Conservation (phyloP, 495 filamentous ascomycete genomes). For the Lophiostoma macrostomum region DNA sequence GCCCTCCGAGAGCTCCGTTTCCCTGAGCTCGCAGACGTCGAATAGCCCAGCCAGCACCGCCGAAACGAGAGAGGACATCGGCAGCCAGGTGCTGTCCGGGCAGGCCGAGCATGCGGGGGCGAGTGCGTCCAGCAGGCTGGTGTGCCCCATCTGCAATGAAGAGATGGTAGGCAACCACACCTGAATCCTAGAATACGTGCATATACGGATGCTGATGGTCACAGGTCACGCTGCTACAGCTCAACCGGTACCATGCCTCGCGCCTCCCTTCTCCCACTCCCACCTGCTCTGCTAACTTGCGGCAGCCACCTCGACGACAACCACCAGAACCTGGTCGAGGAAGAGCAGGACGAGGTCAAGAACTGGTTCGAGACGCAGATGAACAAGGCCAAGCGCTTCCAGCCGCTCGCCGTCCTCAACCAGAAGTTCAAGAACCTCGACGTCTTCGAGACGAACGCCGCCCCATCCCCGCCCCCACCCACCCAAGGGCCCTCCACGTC, state of each 20-base stretch:
- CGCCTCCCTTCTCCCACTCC: background rate
- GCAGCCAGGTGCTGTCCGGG: constrained; percentile 56
- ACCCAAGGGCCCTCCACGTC: constrained; percentile 38
- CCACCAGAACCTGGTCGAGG: constrained; percentile 89
- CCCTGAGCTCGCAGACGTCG: constrained; percentile 61
- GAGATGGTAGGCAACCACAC: constrained; percentile 66
- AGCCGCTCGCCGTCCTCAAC: constrained; percentile 85
- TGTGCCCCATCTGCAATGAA: constrained; percentile 94
- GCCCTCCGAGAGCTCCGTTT: constrained; percentile 49
- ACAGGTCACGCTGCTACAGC: constrained; percentile 82
- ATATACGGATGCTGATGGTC: background rate
- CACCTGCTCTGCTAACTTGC: constrained; percentile 23
- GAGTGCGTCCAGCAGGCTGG: constrained; percentile 61
- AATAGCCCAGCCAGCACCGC: constrained; percentile 54
- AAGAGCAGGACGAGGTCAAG: constrained; percentile 94
- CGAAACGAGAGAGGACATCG: constrained; percentile 58
- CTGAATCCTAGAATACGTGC: background rate
- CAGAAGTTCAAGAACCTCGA: constrained; percentile 97
- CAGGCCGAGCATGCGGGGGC: constrained; percentile 51
- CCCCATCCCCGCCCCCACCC: constrained; percentile 38
- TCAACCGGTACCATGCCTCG: constrained; percentile 65
- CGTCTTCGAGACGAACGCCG: constrained; percentile 94
- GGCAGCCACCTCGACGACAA: constrained; percentile 85
- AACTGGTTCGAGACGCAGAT: constrained; percentile 98
- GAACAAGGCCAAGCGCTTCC: constrained; percentile 91